A percentile compares a stretch with the other conserved stretches of the same genome.
Conservation (phyloP, 23 red algal species). For the Pyropia yezoensis region DNA sequence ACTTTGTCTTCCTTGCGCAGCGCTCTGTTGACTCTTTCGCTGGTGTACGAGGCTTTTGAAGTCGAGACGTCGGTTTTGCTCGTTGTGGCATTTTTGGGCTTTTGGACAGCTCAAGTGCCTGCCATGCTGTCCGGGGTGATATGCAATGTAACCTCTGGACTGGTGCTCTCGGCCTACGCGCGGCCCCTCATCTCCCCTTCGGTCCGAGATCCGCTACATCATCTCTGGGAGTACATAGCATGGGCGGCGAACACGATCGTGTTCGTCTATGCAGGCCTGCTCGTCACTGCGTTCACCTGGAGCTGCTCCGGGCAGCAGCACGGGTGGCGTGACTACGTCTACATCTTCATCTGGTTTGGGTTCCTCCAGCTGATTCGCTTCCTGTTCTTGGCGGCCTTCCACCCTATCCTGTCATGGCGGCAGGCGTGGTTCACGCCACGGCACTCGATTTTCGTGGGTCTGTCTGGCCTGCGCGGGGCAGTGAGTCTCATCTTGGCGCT, state of each 20-base stretch:
- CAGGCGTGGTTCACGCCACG: conserved; percentile 54
- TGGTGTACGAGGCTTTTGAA: conserved; percentile 72
- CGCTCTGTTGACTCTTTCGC: conserved; percentile 40
- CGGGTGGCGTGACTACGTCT: conserved; percentile 36
- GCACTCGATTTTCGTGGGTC: conserved; percentile 56
- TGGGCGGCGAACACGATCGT: conserved; percentile 89
- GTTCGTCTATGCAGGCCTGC: conserved; percentile 82
- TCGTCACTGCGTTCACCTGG: conserved; percentile 71
- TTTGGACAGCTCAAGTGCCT: conserved; percentile 80
- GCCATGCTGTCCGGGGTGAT: conserved; percentile 75
- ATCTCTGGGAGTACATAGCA: conserved; percentile 75
- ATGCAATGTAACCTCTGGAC: conserved; percentile 51
- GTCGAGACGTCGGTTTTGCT: conserved; percentile 64
- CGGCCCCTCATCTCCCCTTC: conserved; percentile 51
- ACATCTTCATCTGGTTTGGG: conserved; percentile 46
- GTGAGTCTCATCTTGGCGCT: conserved; percentile 75
- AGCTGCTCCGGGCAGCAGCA: conserved; percentile 51
- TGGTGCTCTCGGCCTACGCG: conserved; percentile 64
- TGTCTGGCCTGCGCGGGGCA: conserved; percentile 75
- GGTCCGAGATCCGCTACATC: conserved; percentile 56
- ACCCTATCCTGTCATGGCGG: conserved; percentile 45
- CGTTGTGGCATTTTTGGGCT: conserved; percentile 78
- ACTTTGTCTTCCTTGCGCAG: no score
- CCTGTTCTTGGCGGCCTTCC: conserved; percentile 48
- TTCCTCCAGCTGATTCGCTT: conserved; percentile 81